phyloP scores from a whole-genome alignment of 257 asterid genomes.

The Solanum pinnatisectum region DNA sequence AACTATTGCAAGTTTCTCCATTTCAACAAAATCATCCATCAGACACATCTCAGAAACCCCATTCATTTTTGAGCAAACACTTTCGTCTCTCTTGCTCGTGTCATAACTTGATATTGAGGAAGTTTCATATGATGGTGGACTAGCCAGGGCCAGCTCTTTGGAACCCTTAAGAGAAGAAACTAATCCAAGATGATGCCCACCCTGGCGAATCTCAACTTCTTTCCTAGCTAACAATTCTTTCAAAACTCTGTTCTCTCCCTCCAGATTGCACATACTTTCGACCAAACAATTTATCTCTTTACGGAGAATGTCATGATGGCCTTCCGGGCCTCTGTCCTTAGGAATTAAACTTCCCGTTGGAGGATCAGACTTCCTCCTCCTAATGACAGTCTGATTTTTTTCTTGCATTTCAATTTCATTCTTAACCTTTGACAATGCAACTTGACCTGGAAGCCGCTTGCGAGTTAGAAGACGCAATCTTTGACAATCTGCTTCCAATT shows the following conservation, averaged over 20 bases:
- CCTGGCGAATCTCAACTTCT: conserved; percentile 27
- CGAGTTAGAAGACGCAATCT: conserved; percentile 55
- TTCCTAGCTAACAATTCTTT: conserved; percentile 40
- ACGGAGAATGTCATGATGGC: conserved; percentile 12
- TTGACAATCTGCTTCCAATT: conserved; percentile 75
- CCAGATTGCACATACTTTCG: conserved; percentile 52
- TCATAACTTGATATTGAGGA: conserved; percentile 14
- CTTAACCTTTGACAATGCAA: conserved; percentile 16
- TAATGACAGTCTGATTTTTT: conserved; percentile 19
- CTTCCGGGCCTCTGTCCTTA: conserved; percentile 6
- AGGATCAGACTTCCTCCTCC: conserved; percentile 21
- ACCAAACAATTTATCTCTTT: conserved; percentile 37
- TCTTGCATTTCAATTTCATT: conserved; percentile 32
- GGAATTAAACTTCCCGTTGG: conserved; percentile 18
- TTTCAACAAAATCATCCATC: conserved; percentile 92
- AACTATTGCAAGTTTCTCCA: conserved; percentile 90
- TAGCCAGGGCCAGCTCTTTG: not conserved
- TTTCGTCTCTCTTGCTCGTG: conserved; percentile 9
- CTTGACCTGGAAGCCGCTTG: conserved; percentile 40
- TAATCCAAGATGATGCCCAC: not conserved
- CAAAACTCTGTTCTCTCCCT: conserved; percentile 47
- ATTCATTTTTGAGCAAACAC: conserved; percentile 26
- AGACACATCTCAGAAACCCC: conserved; percentile 75
- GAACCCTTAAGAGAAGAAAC: not conserved
- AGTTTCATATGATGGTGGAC: conserved; percentile 12